Evolutionary conservation across 805 yeast genomes (phyloP), one percentile per base, ranked within the genome.

Genomic region (Barnettozyma sp.): DNA sequence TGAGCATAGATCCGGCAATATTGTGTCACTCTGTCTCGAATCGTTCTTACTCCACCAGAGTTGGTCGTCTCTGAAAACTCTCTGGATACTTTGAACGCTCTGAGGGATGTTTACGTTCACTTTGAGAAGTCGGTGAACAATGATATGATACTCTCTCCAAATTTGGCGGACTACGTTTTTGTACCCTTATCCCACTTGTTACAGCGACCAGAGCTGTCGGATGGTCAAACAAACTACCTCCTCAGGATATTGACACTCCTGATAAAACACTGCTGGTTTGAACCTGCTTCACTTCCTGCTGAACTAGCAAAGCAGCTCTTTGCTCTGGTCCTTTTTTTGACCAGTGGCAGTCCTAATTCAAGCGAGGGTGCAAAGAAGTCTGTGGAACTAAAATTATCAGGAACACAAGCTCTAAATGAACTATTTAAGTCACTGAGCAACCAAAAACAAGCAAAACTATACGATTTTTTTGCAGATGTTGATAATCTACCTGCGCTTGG

Each of bases 81-180:
- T 3, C 27, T 36, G 4, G 42, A 49, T 9, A 42, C 68, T 1
- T 38, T 59, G 0, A 43, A 54, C 5, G 55, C 68, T 2, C 42
- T 72, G 19, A 52, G 50, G 22, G 54, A 53, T 2, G 43, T 71
- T 5, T 60, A 65, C 33, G 27, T 28, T 1, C 35, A 37, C 14
- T 41, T 52, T n/a, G 29, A 22, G 3, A 33, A 36, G 0, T 34
- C 49, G 15, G 40, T 65, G 9, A 34, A 17, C 9, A 35, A 22
- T 9, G 34, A 36, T 8, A 34, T 43, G 4, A 30, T 38, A 1
- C 36, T 68, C 1, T 59, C 73, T 0, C 43, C 60, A 2, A 61
- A 60, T 18, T 48, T 78, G 14, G 81, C 81, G 0, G 82, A 78
- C 41, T 77, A 78, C 40, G 63, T 78, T 2, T 77, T 76, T 53